phyloP scores from a whole-genome alignment of 2,329 filamentous ascomycete species.

The Capronia epimyces region DNA sequence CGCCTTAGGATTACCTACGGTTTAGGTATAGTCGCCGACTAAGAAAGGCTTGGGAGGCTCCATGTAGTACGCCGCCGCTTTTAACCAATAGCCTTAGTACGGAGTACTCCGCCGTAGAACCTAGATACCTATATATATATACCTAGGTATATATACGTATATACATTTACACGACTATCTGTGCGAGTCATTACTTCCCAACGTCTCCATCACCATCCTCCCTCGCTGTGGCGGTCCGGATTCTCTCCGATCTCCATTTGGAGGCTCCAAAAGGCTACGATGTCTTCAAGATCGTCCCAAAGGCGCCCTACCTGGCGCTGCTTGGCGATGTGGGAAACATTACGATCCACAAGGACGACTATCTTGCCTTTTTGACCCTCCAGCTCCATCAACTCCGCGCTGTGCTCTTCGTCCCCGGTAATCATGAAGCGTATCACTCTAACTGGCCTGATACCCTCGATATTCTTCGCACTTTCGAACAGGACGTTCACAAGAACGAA shows the following conservation, averaged over 20 bases:
- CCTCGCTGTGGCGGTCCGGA: slow-evolving; percentile 33
- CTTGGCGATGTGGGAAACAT: slow-evolving; percentile 53
- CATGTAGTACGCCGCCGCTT: too few relatives aligned
- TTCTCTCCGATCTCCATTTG: slow-evolving; percentile 57
- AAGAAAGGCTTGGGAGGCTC: too few relatives aligned
- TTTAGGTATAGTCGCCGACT: too few relatives aligned
- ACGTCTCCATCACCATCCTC: too few relatives aligned
- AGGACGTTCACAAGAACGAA: slow-evolving; percentile 3
- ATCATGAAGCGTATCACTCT: slow-evolving; percentile 52
- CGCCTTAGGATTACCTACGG: too few relatives aligned
- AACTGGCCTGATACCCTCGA: slow-evolving; percentile 11
- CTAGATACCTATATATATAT: too few relatives aligned
- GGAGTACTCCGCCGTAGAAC: too few relatives aligned
- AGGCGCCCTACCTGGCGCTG: slow-evolving; percentile 50
- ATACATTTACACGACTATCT: too few relatives aligned
- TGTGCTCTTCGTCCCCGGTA: slow-evolving; percentile 52
- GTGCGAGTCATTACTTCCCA: too few relatives aligned
- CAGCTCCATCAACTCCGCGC: slow-evolving; percentile 47
- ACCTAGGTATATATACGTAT: too few relatives aligned
- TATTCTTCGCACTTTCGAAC: slow-evolving; percentile 22
- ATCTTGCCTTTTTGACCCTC: slow-evolving; percentile 44
- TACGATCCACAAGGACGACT: slow-evolving; percentile 35
- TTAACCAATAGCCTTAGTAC: too few relatives aligned
- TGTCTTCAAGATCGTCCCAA: slow-evolving; percentile 43
- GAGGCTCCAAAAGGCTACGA: slow-evolving; percentile 49